These are phyloP conservation scores for Avena sativa DNA, from an alignment of 176 grass and related monocot species.

Conservation along the genomic window DNA sequence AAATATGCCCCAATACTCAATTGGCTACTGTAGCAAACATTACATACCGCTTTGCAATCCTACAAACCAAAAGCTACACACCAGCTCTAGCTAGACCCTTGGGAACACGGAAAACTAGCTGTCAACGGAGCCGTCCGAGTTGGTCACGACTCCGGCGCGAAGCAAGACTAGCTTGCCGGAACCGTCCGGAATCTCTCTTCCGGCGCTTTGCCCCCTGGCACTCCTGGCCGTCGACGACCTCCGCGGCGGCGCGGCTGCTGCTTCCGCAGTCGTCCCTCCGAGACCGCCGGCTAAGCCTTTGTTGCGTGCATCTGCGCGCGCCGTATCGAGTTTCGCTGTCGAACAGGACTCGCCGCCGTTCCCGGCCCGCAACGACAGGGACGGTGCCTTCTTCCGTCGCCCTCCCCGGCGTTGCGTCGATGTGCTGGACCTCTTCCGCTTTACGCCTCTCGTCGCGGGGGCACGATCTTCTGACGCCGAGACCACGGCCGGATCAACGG, in stretches of 20 bases:
- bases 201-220: background rate
- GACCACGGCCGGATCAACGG: background rate
- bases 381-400: background rate
- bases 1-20: background rate
- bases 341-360: background rate
- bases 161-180: background rate
- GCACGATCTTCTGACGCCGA: background rate
- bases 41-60: background rate
- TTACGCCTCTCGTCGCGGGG: background rate
- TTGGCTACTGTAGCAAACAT: background rate
- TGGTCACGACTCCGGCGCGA: background rate
- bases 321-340: background rate
- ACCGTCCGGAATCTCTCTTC: background rate
- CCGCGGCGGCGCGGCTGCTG: background rate
- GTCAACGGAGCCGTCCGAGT: background rate
- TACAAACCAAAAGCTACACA: background rate
- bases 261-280: background rate
- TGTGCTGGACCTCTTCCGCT: background rate
- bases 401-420: background rate
- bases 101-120: background rate
- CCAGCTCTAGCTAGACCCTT: background rate
- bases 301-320: background rate
- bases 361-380: background rate
- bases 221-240: slow-evolving; percentile 10
- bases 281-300: background rate